Base-by-base conservation (phyloP, 2,329 filamentous ascomycete genomes). In the Penicillium sp. region DNA sequence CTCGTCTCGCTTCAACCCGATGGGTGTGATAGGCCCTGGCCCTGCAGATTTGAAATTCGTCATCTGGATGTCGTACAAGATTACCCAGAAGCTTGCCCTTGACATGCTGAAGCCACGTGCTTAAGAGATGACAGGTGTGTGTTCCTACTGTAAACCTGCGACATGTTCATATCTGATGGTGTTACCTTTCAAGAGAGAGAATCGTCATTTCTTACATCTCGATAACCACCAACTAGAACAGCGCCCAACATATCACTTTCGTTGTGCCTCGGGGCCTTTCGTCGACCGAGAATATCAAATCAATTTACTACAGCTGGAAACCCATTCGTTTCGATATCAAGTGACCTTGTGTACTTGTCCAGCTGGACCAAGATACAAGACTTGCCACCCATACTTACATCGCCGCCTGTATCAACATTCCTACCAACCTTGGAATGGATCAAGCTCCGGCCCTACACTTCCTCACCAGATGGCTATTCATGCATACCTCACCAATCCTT, bases 21-120 rank as follows among this genome's bases (percentile, higher is more conserved):
- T 28, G 42, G 28, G 12, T 15, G 8, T 43, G 42, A 25, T 18
- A 23, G 18, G 40, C 6, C 27, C 15, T 31, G 20, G 13, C 5
- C 1, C 39, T 20, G 44, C 37, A 3, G 53, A 56, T 42, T 42
- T 55, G 24, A 52, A 52, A 42, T 52, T 58, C 18, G 25, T 50
- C 12, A 13, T 52, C 13, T 58, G 55, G 55, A 29, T 58, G 27
- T 52, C 55, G 5, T 58, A 48, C 25, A 54, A 56, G 38, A 56
- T 58, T 18, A 44, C 28, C 2, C 41, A 33, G 37, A 54, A 52
- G 32, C 49, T 58, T 25, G 32, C 43, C 3, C 25, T 38, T 23
- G 27, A 52, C 18, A 33, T 46, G 23, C 23, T 46, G 15, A 32
- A 29, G 15, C 44, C 45, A 5, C 41, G 35, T 24, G 15, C 15